Percentiles rank a stretch among this genome's conserved stretches.
phyloP scores from a whole-genome alignment of 371 early-diverging fungal species.

The Circinella minor region DNA sequence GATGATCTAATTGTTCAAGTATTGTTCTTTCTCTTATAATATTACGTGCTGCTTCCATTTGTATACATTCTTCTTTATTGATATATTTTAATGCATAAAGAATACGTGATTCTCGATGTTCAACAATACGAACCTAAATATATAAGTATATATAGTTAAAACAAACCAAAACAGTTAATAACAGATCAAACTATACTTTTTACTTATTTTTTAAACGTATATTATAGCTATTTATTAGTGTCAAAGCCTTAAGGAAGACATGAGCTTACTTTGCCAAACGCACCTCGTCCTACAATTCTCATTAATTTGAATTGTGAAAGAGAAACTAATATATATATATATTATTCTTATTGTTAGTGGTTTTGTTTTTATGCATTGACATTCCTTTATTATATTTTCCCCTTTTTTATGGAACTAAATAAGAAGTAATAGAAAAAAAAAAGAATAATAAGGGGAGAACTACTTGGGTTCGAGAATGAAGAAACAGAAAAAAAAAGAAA shows the following conservation, averaged over 20 bases:
- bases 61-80: conserved; percentile 78
- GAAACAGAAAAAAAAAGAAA: too few species aligned
- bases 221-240: too few species aligned
- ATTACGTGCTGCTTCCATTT: conserved; percentile 78
- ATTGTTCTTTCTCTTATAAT: conserved; percentile 82
- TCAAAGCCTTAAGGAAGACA: neutral
- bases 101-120: conserved; percentile 66
- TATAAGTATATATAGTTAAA: neutral
- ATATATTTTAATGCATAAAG: conserved; percentile 87
- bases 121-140: conserved; percentile 74
- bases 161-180: too few species aligned
- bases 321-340: neutral
- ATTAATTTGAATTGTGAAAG: conserved; percentile 72
- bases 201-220: too few species aligned
- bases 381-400: too few species aligned
- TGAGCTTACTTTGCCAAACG: conserved; percentile 74
- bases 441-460: too few species aligned
- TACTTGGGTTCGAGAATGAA: too few species aligned
- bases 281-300: conserved; percentile 73
- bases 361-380: neutral
- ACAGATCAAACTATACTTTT: too few species aligned
- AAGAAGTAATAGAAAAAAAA: too few species aligned
- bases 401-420: too few species aligned
- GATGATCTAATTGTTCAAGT: conserved; percentile 78
- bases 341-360: too few species aligned